Base-by-base conservation (phyloP, 2,329 filamentous ascomycete species). In the Sporothrix protearum region DNA sequence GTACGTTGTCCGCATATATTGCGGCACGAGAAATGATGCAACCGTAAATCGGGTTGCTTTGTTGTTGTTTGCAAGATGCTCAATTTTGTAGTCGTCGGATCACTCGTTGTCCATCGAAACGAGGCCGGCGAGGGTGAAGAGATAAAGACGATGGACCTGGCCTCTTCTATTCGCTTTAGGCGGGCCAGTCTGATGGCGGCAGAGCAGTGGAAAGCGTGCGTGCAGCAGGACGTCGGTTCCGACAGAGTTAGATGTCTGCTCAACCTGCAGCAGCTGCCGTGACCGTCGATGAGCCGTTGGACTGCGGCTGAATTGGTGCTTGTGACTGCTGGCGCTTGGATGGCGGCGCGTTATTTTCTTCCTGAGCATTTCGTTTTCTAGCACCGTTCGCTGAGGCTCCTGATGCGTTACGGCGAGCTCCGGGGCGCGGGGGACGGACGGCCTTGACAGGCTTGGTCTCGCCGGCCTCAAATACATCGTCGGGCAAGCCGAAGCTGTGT, bases 401-500 rank as follows among this genome's bases (percentile, higher is more conserved):
- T 45, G 75, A 69, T 12, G 82, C 79, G 78, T 86, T 84, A 80
- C 87, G 71, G 16, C 74, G 74, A 33, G 55, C 69, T 5, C 61
- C 69, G 12, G 51, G 63, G 19, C 70, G 71, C 0, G 39, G 12
- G 6, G 90, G 80, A 77, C 85, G 87, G 69, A 85, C 83, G 19
- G 85, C 84, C 72, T 84, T 87, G 16, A 80, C 78, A 5, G 92
- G 92, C 77, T 88, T 91, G 67, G 84, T 83, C 80, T 99, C 96
- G 77, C 92, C 92, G 30, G 89, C 83, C 64, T 90, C 86, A 79
- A 99, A 99, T 2, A 98, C 89, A 80, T 99, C 95, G 73, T 93
- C 90, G 36, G 96, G 96, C 33, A 99, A 86, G 78, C 94, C 90
- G 79, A 92, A 92, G 81, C 94, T 97, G 77, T 4, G 14, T 9